Evolutionary conservation across 495 filamentous ascomycete genomes (phyloP), one percentile per base, ranked within the genome.

Genomic region (Clavariopsis aquatica): DNA sequence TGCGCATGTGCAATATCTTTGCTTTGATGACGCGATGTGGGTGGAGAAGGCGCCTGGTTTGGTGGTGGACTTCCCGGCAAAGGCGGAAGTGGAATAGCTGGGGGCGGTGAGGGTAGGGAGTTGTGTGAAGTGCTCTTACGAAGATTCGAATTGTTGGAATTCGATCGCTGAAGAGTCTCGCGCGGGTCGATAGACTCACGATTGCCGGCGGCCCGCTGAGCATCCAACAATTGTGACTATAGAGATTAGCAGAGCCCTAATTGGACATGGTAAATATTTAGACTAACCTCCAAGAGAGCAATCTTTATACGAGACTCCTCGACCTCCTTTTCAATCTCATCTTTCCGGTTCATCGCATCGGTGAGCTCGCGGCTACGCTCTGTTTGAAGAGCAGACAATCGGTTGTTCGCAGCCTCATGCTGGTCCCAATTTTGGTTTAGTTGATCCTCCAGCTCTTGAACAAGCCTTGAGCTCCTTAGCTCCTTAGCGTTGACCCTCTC

Each of bases 401-500:
- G 90, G 75, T 91, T 93, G 9, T 83, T 83, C n/a, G 85, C 78
- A 64, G 79, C 81, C 73, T 96, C 89, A 67, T 93, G 91, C 71
- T 96, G 91, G 61, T 98, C 94, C 73, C 89, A 98, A 76, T 91
- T 96, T 72, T 81, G 91, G 64, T 90, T 88, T n/a, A 99, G 85
- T 70, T 99, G 93, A 64, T 99, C 92, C 75, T 99, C 94, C 19
- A 99, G 86, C 76, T 98, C 94, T 71, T 97, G 92, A 8, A 98
- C 89, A 9, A 99, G 79, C 47, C 89, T 86, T 17, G 89, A 89
- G 75, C 93, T 93, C 80, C 94, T 95, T 77, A 91, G 76, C 75
- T 89, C 88, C 74, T 87, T 84, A 43, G 80, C 77, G 13, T 72
- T 78, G 53, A 87, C 77, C 61, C 80, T 81, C 56, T 85, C 82